Percentiles rank a stretch among this genome's conserved stretches.
Evolutionary conservation across 1,284 basidiomycete species (phyloP).

Genomic region (Apiotrichum mycotoxinovorans): DNA sequence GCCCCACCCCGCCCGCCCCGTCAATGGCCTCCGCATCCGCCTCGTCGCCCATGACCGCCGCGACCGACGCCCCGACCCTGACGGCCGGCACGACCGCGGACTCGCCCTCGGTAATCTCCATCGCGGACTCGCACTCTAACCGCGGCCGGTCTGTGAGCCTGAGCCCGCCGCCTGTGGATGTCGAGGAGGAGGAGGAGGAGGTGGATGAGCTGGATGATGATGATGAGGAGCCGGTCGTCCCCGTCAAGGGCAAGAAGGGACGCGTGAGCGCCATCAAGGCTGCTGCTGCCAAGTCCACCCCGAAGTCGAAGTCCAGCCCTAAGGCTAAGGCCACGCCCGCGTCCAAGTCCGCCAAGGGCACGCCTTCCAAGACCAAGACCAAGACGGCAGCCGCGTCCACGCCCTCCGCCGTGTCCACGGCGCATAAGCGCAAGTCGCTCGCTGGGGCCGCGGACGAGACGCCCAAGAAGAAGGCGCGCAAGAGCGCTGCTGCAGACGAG

Average conservation of each 20-base stretch:
- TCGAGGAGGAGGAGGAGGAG: not conserved
- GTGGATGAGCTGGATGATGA: constrained; percentile 2
- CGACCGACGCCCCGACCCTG: constrained; percentile 9
- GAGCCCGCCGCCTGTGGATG: not conserved
- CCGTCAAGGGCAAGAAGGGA: too few relatives aligned
- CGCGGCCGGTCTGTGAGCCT: not conserved
- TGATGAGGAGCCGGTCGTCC: too few relatives aligned
- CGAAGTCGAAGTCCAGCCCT: not conserved
- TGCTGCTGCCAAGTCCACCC: not conserved
- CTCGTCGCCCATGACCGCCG: constrained; percentile 12
- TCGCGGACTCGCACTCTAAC: too few relatives aligned
- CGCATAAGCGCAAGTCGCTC: constrained; percentile 14
- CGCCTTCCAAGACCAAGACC: not conserved
- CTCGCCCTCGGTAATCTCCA: not conserved
- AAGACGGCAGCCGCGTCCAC: not conserved
- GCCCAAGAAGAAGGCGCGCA: constrained; percentile 12
- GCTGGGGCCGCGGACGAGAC: not conserved
- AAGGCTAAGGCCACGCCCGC: constrained; percentile 1
- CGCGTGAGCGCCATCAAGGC: too few relatives aligned
- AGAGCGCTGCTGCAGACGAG: not conserved
- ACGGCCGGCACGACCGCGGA: constrained; percentile 4
- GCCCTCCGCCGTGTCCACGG: too few relatives aligned
- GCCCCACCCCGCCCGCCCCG: not conserved
- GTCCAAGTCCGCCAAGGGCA: not conserved
- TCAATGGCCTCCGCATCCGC: not conserved